Conservation (phyloP, 257 asterid species). For the Orobanche coerulescens region DNA sequence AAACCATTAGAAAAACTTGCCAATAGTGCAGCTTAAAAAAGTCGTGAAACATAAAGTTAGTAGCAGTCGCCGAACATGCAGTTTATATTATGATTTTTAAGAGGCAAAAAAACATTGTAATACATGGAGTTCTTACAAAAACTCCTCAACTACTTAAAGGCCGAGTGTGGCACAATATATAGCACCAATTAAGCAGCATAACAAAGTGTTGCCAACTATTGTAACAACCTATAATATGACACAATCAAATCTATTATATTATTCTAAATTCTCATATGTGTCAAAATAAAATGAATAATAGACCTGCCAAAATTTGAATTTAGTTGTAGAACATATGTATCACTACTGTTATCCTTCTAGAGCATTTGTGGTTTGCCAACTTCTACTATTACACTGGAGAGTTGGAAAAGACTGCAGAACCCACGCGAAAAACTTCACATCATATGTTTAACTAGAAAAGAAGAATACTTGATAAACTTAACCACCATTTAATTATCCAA, state of each 20-base stretch:
- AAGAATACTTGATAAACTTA: background rate
- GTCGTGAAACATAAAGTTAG: background rate
- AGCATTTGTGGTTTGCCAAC: background rate
- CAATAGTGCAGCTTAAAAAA: constrained; percentile 4
- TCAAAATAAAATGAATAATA: background rate
- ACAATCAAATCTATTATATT: background rate
- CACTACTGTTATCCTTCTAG: background rate
- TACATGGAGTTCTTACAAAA: background rate
- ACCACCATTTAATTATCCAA: background rate
- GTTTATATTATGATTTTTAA: background rate
- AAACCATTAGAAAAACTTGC: background rate
- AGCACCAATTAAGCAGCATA: constrained; percentile 3
- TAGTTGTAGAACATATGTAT: background rate
- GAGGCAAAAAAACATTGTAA: constrained; percentile 1
- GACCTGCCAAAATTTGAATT: background rate
- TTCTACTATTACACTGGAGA: background rate
- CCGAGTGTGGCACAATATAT: background rate
- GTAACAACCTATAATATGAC: background rate
- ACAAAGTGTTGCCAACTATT: background rate
- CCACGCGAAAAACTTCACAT: background rate
- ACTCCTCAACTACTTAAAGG: constrained; percentile 10
- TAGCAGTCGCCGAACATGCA: constrained; percentile 5
- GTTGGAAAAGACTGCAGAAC: constrained; percentile 4
- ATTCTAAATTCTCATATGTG: constrained; percentile 7
- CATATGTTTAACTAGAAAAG: background rate